Evolutionary conservation across 306 rosid species (phyloP), one percentile per base, ranked within the genome.

Genomic region (Cicer yamashitae): DNA sequence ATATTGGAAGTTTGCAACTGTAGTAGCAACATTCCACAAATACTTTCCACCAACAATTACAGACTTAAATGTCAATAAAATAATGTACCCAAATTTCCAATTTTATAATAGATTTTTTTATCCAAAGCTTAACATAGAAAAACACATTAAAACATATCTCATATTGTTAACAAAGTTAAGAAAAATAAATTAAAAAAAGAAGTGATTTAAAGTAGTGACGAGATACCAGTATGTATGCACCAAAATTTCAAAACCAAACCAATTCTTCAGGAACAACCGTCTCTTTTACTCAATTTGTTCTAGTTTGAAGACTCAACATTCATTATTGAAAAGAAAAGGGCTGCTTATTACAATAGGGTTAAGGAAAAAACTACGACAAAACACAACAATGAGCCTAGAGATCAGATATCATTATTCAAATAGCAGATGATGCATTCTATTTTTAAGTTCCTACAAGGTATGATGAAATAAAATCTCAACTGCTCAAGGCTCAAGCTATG

Each of bases 141-240:
- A 52, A 10, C 44, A 64, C 48, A 41, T 51, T 8, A 12, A 17
- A 66, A 44, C 20, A 71, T 37, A 52, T 40, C 30, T 44, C 51
- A 13, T 34, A 63, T 14, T 39, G 30, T 20, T 39, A 46, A 30
- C 20, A 46, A 41, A 10, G 18, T 73, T 59, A n/a, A 18, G 54
- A 45, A 67, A 78, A 52, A 10, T 47, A 53, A 14, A 74, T 69
- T 46, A 4, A 74, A 62, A 57, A 79, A 63, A 62, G 7, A 18
- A 44, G 63, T 53, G 38, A 74, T 53, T 72, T 50, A 62, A 62
- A 58, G 66, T 50, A 69, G 78, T 43, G 73, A 38, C 62, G 65
- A 47, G 20, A 77, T 50, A 18, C 52, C 43, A 10, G 46, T 52
- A 43, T 51, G 57, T 61, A 66, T 15, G 62, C 44, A 58, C 15